phyloP scores from a whole-genome alignment of 345 rosid genomes.

The Lumnitzera racemosa region DNA sequence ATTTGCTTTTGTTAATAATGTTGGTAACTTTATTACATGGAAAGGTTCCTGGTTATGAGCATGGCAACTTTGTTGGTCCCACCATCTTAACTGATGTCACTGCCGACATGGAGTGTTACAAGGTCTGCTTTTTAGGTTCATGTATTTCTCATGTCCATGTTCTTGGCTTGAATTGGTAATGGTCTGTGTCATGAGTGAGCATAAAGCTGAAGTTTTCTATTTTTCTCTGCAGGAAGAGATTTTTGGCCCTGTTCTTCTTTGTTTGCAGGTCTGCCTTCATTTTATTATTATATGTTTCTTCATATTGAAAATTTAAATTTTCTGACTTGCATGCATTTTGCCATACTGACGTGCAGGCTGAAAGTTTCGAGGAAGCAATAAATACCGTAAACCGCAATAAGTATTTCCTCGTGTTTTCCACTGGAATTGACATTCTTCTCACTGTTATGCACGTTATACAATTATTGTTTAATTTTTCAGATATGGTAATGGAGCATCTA shows the following conservation, averaged over 20 bases:
- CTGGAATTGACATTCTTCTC: slow-evolving; percentile 5
- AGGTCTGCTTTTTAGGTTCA: slow-evolving; percentile 33
- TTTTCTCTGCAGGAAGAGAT: slow-evolving; percentile 77
- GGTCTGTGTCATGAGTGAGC: no score
- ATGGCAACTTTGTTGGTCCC: slow-evolving; percentile 92
- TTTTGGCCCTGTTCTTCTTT: slow-evolving; percentile 95
- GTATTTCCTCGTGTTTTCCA: slow-evolving; percentile 24
- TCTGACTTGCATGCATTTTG: slow-evolving; percentile 6
- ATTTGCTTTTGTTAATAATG: no score
- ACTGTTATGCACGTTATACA: not conserved
- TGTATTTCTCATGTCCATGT: no score
- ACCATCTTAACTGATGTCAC: slow-evolving; percentile 81
- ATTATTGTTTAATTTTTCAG: slow-evolving; percentile 22
- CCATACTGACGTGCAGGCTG: slow-evolving; percentile 44
- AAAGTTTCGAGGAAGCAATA: slow-evolving; percentile 85
- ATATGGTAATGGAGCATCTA: slow-evolving; percentile 92
- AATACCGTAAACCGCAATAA: slow-evolving; percentile 67
- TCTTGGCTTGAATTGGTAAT: no score
- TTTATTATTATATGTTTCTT: slow-evolving; percentile 6
- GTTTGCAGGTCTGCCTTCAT: slow-evolving; percentile 61
- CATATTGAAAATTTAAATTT: not conserved
- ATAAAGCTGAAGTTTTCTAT: not conserved
- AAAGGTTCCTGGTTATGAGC: slow-evolving; percentile 89
- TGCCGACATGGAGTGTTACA: slow-evolving; percentile 94
- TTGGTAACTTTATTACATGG: no score